Conservation (phyloP, 164 flowering plant genomes). For the Stephania yunnanensis region DNA sequence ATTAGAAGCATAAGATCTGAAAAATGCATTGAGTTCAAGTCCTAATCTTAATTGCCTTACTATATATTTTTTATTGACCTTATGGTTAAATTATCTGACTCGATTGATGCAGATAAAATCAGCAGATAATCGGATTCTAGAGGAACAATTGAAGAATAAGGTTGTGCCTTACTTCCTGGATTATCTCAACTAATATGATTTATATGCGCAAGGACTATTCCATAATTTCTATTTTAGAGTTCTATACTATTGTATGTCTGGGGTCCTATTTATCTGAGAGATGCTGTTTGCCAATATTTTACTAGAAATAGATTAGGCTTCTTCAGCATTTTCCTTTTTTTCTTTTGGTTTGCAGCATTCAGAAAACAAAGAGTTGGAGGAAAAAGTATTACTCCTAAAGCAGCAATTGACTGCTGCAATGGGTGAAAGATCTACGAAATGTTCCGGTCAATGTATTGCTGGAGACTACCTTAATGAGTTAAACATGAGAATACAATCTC, state of each 20-base stretch:
- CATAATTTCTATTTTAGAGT: neutral
- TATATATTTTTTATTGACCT: neutral
- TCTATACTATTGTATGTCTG: neutral
- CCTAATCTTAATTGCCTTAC: neutral
- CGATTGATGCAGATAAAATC: constrained; percentile 65
- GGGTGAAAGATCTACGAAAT: constrained; percentile 28
- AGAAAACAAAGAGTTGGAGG: constrained; percentile 69
- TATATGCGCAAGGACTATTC: neutral
- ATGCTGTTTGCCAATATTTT: neutral
- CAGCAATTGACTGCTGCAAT: constrained; percentile 47
- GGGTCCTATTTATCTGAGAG: neutral
- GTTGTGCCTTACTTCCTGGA: constrained; percentile 24
- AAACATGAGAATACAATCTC: constrained; percentile 62
- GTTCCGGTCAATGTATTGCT: constrained; percentile 32
- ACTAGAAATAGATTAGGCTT: neutral
- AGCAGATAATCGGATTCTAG: constrained; percentile 92
- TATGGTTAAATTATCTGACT: neutral
- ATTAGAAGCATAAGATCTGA: neutral
- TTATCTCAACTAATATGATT: neutral
- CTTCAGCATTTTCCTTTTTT: neutral
- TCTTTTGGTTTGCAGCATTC: constrained; percentile 40
- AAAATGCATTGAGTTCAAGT: neutral
- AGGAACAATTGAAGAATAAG: constrained; percentile 87
- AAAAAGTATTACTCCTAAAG: constrained; percentile 56
- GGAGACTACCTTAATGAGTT: constrained; percentile 52